phyloP scores from a whole-genome alignment of 2,329 filamentous ascomycete genomes.

The Madurella fahalii region DNA sequence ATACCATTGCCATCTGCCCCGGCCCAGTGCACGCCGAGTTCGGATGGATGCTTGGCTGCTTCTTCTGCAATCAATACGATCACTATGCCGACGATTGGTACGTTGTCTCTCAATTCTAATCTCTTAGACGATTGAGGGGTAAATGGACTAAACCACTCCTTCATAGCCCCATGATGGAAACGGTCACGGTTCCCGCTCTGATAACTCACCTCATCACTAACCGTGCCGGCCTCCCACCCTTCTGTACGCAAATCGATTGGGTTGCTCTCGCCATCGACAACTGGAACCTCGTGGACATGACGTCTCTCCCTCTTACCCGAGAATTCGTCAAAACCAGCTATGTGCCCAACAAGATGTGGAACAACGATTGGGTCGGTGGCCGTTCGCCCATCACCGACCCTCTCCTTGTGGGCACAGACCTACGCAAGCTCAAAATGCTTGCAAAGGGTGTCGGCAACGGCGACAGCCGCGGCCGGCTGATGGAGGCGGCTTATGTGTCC shows the following conservation, averaged over 20 bases:
- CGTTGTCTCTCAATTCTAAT: neutral
- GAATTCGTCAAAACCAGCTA: conserved; percentile 5
- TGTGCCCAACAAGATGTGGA: conserved; percentile 2
- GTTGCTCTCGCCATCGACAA: conserved; percentile 9
- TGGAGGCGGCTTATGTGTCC: neutral
- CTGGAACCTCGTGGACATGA: conserved; percentile 9
- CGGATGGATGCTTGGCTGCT: conserved; percentile 10
- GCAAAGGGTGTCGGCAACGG: neutral
- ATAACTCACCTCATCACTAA: conserved; percentile 10
- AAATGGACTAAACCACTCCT: neutral
- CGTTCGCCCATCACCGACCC: conserved; percentile 4
- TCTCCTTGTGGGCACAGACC: neutral
- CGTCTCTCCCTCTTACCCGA: conserved; percentile 6
- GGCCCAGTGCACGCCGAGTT: neutral
- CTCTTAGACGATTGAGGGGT: neutral
- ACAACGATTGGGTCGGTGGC: neutral
- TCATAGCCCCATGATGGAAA: conserved; percentile 10
- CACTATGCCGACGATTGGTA: conserved; percentile 16
- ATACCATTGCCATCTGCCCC: conserved; percentile 12
- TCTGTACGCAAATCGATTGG: conserved; percentile 13
- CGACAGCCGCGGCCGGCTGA: neutral
- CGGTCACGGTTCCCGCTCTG: neutral
- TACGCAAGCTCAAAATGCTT: neutral
- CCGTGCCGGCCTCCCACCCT: conserved; percentile 11
- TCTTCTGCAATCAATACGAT: conserved; percentile 12